Evolutionary conservation across 2,329 filamentous ascomycete genomes (phyloP).

Genomic region (Verticillium zaregamsianum): DNA sequence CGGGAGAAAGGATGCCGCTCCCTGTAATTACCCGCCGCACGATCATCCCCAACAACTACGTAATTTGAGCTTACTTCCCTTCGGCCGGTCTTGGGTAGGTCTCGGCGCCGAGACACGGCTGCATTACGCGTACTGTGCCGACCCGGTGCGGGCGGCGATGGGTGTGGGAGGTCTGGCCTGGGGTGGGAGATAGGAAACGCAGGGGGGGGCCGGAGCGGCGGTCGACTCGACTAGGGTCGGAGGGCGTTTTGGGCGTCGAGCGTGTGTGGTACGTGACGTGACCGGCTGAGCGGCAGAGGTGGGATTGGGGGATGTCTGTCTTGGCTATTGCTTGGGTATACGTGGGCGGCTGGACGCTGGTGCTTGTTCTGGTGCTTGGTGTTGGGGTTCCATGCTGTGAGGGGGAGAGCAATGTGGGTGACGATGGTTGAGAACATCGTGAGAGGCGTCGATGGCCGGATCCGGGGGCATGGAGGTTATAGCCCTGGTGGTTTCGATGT

Average conservation of each 20-base stretch:
- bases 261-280: background rate
- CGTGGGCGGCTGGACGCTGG: background rate
- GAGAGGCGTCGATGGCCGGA: background rate
- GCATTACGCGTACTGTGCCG: background rate
- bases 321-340: background rate
- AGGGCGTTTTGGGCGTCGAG: background rate
- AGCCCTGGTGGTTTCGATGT: too few species aligned
- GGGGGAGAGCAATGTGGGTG: background rate
- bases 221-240: background rate
- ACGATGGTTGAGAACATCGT: background rate
- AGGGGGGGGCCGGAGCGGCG: background rate
- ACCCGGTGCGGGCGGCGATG: background rate
- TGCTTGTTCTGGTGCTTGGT: background rate
- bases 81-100: background rate
- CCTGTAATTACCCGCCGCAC: background rate
- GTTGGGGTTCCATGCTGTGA: background rate
- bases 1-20: background rate
- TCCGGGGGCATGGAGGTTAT: too few species aligned
- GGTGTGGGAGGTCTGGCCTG: background rate
- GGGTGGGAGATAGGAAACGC: background rate
- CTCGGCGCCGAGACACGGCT: background rate
- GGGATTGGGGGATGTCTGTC: background rate
- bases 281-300: background rate
- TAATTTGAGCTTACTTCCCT: background rate
- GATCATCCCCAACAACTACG: background rate